These are phyloP conservation scores for Agrocybe chaxingu DNA, from an alignment of 768 basidiomycete genomes.

Conservation along the genomic window DNA sequence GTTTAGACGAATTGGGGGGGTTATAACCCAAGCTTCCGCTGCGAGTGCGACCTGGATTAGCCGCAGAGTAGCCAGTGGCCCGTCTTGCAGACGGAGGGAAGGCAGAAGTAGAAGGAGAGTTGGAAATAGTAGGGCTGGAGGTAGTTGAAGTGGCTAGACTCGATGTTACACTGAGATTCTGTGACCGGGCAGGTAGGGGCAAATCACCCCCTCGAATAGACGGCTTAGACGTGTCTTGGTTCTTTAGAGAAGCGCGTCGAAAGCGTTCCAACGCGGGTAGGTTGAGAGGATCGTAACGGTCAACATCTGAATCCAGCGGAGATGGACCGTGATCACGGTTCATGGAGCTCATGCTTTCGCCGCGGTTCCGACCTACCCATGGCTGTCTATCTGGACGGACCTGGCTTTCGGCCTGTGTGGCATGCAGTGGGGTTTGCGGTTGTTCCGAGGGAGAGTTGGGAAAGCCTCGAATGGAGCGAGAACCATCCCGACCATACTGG, in stretches of 20 bases:
- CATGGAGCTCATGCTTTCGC: constrained; percentile 51
- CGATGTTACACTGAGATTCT: constrained; percentile 26
- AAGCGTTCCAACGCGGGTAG: constrained; percentile 36
- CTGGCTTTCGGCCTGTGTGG: constrained; percentile 1
- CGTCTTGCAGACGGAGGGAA: constrained; percentile 14
- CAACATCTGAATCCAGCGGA: constrained; percentile 49
- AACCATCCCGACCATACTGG: constrained; percentile 36
- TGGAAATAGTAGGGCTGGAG: constrained; percentile 21
- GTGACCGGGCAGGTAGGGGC: constrained; percentile 57
- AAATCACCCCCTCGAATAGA: constrained; percentile 55
- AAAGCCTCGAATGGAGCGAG: constrained; percentile 36
- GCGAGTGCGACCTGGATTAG: constrained; percentile 39
- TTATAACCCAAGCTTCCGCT: constrained; percentile 61
- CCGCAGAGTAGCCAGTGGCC: background rate
- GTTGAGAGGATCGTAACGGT: constrained; percentile 44
- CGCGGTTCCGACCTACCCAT: constrained; percentile 47
- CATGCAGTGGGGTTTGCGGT: constrained; percentile 20
- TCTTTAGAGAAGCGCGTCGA: constrained; percentile 47
- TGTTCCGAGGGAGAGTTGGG: constrained; percentile 32
- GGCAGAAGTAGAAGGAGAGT: constrained; percentile 13
- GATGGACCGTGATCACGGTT: constrained; percentile 38
- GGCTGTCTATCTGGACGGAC: constrained; percentile 17
- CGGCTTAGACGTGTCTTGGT: constrained; percentile 37
- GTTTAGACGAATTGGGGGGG: constrained; percentile 28
- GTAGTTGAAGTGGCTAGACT: constrained; percentile 32